Conservation (phyloP, 306 rosid genomes). For the Senna tora region DNA sequence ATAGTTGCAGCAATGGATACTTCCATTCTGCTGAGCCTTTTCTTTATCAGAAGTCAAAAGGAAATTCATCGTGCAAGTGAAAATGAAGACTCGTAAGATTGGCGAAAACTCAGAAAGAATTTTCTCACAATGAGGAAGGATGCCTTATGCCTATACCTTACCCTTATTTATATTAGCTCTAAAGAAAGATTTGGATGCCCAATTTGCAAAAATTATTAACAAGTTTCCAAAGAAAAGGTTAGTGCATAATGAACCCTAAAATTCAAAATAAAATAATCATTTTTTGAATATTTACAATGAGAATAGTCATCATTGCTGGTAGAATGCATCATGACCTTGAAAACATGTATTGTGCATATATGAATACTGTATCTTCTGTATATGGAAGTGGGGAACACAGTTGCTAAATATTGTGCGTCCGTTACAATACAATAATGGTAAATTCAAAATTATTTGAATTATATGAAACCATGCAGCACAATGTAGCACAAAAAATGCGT, state of each 20-base stretch:
- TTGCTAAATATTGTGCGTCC: slow-evolving; percentile 13
- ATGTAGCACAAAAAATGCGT: neutral
- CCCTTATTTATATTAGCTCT: slow-evolving; percentile 36
- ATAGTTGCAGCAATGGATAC: neutral
- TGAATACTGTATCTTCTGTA: slow-evolving; percentile 19
- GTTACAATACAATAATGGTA: slow-evolving; percentile 2
- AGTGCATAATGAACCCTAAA: neutral
- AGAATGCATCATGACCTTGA: slow-evolving; percentile 22
- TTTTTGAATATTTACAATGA: neutral
- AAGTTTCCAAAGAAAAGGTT: slow-evolving; percentile 10
- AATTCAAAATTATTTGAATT: neutral
- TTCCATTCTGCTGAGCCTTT: slow-evolving; percentile 12
- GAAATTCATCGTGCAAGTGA: slow-evolving; percentile 35
- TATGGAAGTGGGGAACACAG: slow-evolving; percentile 11
- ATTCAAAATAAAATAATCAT: neutral
- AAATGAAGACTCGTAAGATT: slow-evolving; percentile 7
- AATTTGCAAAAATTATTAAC: neutral
- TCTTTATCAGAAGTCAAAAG: slow-evolving; percentile 13
- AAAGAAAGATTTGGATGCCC: slow-evolving; percentile 4
- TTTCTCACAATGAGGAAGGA: slow-evolving; percentile 29
- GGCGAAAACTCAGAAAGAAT: neutral
- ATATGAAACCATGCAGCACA: neutral
- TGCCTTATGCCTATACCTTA: neutral
- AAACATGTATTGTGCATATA: slow-evolving; percentile 19
- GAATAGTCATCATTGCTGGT: slow-evolving; percentile 31